Conservation (phyloP, 257 asterid species). For the Solanum etuberosum region DNA sequence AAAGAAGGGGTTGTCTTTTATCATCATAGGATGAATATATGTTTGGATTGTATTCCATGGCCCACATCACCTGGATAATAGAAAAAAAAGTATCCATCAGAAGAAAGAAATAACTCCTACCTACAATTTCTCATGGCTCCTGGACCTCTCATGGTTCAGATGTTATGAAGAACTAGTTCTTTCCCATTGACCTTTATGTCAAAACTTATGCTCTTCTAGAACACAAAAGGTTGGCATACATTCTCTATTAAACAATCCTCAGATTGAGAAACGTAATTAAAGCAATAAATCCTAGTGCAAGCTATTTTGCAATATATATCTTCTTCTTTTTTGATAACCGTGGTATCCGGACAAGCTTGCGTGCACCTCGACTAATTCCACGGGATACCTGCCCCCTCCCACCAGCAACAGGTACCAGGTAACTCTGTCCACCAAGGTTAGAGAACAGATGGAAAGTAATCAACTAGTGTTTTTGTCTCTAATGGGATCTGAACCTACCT, state of each 20-base stretch:
- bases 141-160: not conserved
- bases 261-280: not conserved
- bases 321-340: not conserved
- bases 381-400: not conserved
- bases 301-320: not conserved
- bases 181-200: not conserved
- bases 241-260: not conserved
- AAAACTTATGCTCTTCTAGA: not conserved
- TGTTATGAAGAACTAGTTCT: not conserved
- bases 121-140: not conserved
- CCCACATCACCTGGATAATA: conserved; percentile 82
- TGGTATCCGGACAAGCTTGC: not conserved
- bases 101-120: not conserved
- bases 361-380: not conserved
- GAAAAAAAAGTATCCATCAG: not conserved
- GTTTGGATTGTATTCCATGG: conserved; percentile 93
- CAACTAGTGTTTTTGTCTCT: not conserved
- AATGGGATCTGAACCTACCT: not conserved
- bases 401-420: not conserved
- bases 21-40: conserved; percentile 55
- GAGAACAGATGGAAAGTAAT: not conserved
- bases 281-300: not conserved
- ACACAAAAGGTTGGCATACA: not conserved
- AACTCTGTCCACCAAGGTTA: not conserved
- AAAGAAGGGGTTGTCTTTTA: conserved; percentile 18